Conservation (phyloP, 1,284 basidiomycete genomes). For the Trichosporon sp. region DNA sequence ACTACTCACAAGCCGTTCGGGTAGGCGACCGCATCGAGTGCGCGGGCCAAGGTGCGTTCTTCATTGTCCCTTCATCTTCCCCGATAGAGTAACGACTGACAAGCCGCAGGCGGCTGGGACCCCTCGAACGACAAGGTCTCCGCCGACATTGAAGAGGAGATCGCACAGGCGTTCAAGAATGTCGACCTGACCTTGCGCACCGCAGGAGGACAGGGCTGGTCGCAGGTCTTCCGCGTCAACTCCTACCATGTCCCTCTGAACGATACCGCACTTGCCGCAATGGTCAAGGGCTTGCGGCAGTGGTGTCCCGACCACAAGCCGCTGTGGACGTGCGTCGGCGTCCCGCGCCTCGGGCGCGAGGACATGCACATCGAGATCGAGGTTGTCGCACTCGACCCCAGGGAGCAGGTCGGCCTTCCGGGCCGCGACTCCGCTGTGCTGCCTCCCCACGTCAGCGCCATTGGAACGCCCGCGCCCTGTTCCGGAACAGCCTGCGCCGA, state of each 20-base stretch:
- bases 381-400: constrained; percentile 22
- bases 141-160: constrained; percentile 23
- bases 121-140: constrained; percentile 13
- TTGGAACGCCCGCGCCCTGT: not conserved
- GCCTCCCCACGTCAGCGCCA: not conserved
- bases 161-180: constrained; percentile 32
- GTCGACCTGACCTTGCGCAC: constrained; percentile 23
- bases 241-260: constrained; percentile 27
- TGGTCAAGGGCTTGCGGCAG: constrained; percentile 22
- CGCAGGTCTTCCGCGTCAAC: constrained; percentile 23
- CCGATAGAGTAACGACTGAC: too few species aligned
- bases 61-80: not conserved
- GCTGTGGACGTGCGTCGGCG: constrained; percentile 29
- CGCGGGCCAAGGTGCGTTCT: constrained; percentile 26
- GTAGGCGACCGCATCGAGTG: constrained; percentile 27
- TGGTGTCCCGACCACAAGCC: constrained; percentile 28
- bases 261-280: constrained; percentile 17
- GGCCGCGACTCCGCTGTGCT: not conserved
- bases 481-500: not conserved
- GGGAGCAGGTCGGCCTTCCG: not conserved
- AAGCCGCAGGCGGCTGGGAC: constrained; percentile 28
- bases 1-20: constrained; percentile 26
- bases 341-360: constrained; percentile 16
- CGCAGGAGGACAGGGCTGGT: constrained; percentile 30
- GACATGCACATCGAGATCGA: constrained; percentile 34